These are phyloP conservation scores for Graphiopsis chlorocephala DNA, from an alignment of 2,329 filamentous ascomycete genomes.

Conservation along the genomic window DNA sequence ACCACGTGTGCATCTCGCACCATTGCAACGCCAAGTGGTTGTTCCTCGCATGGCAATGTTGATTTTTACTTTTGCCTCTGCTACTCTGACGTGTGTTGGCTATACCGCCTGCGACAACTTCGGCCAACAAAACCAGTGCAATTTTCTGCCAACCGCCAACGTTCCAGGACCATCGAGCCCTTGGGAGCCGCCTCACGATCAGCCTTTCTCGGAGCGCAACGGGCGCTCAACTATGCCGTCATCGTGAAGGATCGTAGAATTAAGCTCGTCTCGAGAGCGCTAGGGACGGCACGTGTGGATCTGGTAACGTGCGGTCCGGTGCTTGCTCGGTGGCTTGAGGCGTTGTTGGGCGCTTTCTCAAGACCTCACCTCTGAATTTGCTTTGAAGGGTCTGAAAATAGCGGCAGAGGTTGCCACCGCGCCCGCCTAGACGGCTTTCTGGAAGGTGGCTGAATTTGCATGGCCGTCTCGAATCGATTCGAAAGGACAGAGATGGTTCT, in stretches of 20 bases:
- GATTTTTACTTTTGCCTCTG: neutral
- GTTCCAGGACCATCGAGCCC: neutral
- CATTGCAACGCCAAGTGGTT: neutral
- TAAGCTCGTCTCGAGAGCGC: neutral
- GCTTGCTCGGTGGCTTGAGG: constrained; percentile 12
- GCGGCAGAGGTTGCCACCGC: neutral
- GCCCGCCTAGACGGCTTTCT: neutral
- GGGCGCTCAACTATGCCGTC: neutral
- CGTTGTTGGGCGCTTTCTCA: constrained; percentile 1
- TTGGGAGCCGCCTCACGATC: neutral
- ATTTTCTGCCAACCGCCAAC: neutral
- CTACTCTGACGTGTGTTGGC: neutral
- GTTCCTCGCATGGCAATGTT: neutral
- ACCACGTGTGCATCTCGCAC: neutral
- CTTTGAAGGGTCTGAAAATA: neutral
- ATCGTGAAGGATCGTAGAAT: constrained; percentile 13
- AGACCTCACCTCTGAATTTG: constrained; percentile 15
- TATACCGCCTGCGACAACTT: constrained; percentile 6
- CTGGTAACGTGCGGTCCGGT: constrained; percentile 7
- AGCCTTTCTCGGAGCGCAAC: neutral
- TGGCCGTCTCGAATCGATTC: neutral
- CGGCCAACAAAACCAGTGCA: neutral
- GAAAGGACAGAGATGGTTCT: neutral
- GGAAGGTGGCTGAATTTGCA: neutral
- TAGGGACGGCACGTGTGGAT: constrained; percentile 12